Evolutionary conservation across 2,329 filamentous ascomycete genomes (phyloP), one percentile per base, ranked within the genome.

Genomic region (Pleomassaria siparia): DNA sequence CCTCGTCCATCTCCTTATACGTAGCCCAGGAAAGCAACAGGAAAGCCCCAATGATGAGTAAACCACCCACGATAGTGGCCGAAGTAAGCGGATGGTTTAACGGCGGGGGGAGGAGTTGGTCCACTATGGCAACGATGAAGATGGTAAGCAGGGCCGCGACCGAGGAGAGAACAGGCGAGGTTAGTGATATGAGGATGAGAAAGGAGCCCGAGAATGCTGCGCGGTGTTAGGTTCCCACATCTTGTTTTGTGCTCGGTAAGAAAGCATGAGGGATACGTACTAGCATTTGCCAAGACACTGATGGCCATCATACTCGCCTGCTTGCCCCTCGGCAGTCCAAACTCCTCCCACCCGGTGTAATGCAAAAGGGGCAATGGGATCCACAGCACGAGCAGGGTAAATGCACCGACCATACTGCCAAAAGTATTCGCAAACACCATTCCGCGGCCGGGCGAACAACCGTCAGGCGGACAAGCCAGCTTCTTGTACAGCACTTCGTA

Each of bases 401-500:
- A 96, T 6, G 78, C 63, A 2, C 94, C 94, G 54, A 99, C 94
- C 66, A 92, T 76, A 55, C 85, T 89, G 44, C 90, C 94, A 63
- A 97, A 94, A 0, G 88, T 87, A 68, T 95, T 97, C 62, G 94
- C 91, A 60, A 99, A 97, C 50, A 97, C 85, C 79, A 95, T 94
- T 59, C 91, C 91, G n/a, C 91, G 84, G n/a, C 82, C 84, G 0
- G 94, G 83, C 35, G 83, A 86, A 44, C 86, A 88, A 41, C 91
- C 91, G 57, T 96, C 91, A 0, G 94, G 94, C 10, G 94, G 94
- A 67, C 94, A 99, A 12, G 92, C 92, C 50, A 86, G 85, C 50
- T 86, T 85, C 78, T 99, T 99, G 76, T 99, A 99, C 30, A 99
- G 72, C 5, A 99, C 94, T 72, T 99, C 94, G 72, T 99, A 99